A percentile compares a stretch with the other conserved stretches of the same genome.
These are phyloP conservation scores for Cladobotryum mycophilum DNA, from an alignment of 2,329 filamentous ascomycete genomes.

Conservation along the genomic window DNA sequence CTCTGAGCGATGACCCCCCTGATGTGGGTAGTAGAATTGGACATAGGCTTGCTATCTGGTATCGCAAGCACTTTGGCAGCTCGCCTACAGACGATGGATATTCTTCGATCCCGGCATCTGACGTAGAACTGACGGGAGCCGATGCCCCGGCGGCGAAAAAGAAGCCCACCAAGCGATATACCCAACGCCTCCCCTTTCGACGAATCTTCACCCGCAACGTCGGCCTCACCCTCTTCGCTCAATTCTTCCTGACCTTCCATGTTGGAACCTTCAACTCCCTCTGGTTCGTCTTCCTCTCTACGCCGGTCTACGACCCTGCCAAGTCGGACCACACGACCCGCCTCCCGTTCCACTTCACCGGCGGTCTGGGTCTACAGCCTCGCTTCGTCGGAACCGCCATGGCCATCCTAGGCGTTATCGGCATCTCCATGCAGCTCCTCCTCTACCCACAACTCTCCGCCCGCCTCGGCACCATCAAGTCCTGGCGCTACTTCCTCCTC, in stretches of 20 bases:
- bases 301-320: slow-evolving; percentile 50
- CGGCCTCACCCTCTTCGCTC: slow-evolving; percentile 50
- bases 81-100: slow-evolving; percentile 16
- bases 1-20: slow-evolving; percentile 29
- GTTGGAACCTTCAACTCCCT: slow-evolving; percentile 71
- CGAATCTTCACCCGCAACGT: slow-evolving; percentile 52
- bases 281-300: slow-evolving; percentile 71
- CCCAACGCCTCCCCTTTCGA: slow-evolving; percentile 43
- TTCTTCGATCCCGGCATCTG: slow-evolving; percentile 16
- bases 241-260: slow-evolving; percentile 66
- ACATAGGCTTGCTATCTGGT: slow-evolving; percentile 24
- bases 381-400: slow-evolving; percentile 70
- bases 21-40: slow-evolving; percentile 40
- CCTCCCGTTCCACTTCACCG: slow-evolving; percentile 59
- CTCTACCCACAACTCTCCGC: slow-evolving; percentile 64
- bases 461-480: slow-evolving; percentile 60
- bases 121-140: slow-evolving; percentile 17
- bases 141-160: slow-evolving; percentile 7
- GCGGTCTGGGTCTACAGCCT: slow-evolving; percentile 68
- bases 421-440: slow-evolving; percentile 55
- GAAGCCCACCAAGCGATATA: slow-evolving; percentile 31
- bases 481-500: slow-evolving; percentile 62
- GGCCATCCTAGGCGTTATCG: slow-evolving; percentile 67
- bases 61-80: slow-evolving; percentile 19
- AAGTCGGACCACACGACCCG: slow-evolving; percentile 25